Evolutionary conservation across 2,329 filamentous ascomycete genomes (phyloP).

Genomic region (Macroventuria anomochaeta): DNA sequence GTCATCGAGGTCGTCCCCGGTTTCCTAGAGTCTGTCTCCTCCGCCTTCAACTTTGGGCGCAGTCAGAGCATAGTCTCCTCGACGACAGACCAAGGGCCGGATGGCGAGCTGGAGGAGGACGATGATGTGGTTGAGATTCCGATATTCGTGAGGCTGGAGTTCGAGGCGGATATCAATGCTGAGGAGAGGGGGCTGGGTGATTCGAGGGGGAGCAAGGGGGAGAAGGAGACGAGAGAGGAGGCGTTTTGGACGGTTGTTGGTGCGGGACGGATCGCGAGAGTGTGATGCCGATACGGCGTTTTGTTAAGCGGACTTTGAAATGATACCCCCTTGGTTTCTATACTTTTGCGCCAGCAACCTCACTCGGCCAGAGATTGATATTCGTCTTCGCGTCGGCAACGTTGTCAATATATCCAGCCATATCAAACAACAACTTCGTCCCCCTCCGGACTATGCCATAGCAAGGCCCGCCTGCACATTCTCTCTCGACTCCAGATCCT

Average conservation of each 20-base stretch:
- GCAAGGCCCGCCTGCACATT: slow-evolving; percentile 8
- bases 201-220: slow-evolving; percentile 61
- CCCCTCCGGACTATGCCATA: slow-evolving; percentile 14
- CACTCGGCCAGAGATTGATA: no score
- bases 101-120: slow-evolving; percentile 55
- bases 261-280: slow-evolving; percentile 73
- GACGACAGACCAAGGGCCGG: slow-evolving; percentile 4
- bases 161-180: slow-evolving; percentile 76
- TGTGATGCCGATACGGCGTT: slow-evolving; percentile 14
- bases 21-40: slow-evolving; percentile 27
- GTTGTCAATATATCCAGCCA: no score
- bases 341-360: background rate
- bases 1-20: slow-evolving; percentile 85
- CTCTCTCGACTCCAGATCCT: slow-evolving; percentile 42
- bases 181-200: slow-evolving; percentile 47
- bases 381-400: no score
- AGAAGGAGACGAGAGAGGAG: slow-evolving; percentile 80
- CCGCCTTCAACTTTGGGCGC: slow-evolving; percentile 1
- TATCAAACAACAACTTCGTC: no score
- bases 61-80: slow-evolving; percentile 10
- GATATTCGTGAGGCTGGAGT: slow-evolving; percentile 90
- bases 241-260: slow-evolving; percentile 96
- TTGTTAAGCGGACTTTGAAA: no score
- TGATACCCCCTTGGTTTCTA: slow-evolving; percentile 11
- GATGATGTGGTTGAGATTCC: slow-evolving; percentile 84